Evolutionary conservation across 495 filamentous ascomycete genomes (phyloP).

Genomic region (Achaetomiella virescens): DNA sequence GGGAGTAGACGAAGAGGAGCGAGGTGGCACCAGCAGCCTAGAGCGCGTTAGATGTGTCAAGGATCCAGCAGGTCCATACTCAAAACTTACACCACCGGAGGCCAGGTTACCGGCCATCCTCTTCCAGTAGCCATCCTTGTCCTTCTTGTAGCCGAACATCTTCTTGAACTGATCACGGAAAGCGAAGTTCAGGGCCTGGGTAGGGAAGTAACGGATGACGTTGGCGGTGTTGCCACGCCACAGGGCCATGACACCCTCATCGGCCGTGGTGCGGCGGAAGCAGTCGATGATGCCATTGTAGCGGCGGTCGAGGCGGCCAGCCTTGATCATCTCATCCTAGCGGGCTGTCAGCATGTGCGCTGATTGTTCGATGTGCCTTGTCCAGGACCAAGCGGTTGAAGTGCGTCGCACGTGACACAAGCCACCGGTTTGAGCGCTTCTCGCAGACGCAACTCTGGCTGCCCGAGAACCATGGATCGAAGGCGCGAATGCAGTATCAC

Average conservation of each 20-base stretch:
- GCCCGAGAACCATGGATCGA: not conserved
- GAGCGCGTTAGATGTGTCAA: not conserved
- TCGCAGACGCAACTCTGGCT: not conserved
- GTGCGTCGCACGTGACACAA: slow-evolving; percentile 17
- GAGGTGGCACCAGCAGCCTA: slow-evolving; percentile 98
- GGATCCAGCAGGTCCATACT: not conserved
- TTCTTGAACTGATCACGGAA: slow-evolving; percentile 99
- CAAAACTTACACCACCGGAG: slow-evolving; percentile 89
- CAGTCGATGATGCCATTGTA: slow-evolving; percentile 92
- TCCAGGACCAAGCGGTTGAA: not conserved
- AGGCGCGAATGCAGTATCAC: slow-evolving; percentile 23
- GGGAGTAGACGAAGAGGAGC: slow-evolving; percentile 99
- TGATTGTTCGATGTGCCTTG: not conserved
- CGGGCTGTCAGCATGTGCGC: slow-evolving; percentile 13
- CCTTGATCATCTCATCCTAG: slow-evolving; percentile 99
- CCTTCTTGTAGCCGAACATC: slow-evolving; percentile 99
- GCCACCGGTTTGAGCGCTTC: not conserved
- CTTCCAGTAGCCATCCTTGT: slow-evolving; percentile 94
- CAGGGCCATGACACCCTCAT: slow-evolving; percentile 79
- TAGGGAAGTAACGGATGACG: slow-evolving; percentile 99
- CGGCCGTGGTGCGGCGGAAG: slow-evolving; percentile 79
- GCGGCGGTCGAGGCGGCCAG: slow-evolving; percentile 94
- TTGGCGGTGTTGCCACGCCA: slow-evolving; percentile 99
- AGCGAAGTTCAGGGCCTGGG: slow-evolving; percentile 99
- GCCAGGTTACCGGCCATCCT: slow-evolving; percentile 99